A percentile compares a stretch with the other conserved stretches of the same genome.
These are phyloP conservation scores for Zangia roseola DNA, from an alignment of 768 basidiomycete species.

Conservation along the genomic window DNA sequence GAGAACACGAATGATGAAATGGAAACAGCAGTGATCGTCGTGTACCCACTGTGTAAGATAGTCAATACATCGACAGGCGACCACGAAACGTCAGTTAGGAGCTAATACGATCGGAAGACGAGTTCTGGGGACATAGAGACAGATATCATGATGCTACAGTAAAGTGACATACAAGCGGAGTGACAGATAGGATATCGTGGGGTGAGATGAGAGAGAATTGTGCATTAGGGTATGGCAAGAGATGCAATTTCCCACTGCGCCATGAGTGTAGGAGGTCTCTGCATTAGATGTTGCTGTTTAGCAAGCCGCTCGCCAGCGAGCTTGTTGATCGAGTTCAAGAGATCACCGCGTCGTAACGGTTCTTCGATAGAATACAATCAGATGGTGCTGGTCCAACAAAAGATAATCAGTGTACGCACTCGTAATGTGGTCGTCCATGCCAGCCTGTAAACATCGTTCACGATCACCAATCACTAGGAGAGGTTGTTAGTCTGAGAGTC, in stretches of 20 bases:
- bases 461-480: constrained; percentile 82
- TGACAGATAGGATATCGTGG: constrained; percentile 12
- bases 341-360: constrained; percentile 74
- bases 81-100: background rate
- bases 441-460: constrained; percentile 73
- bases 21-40: background rate
- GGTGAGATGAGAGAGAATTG: constrained; percentile 4
- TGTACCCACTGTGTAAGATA: background rate
- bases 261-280: constrained; percentile 34
- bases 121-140: background rate
- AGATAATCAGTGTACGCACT: constrained; percentile 46
- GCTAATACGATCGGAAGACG: constrained; percentile 8
- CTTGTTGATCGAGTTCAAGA: constrained; percentile 79
- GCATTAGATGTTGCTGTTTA: constrained; percentile 32
- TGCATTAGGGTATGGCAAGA: constrained; percentile 1
- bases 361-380: constrained; percentile 41
- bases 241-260: constrained; percentile 12
- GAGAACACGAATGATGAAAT: background rate
- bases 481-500: constrained; percentile 6
- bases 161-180: background rate
- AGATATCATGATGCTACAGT: constrained; percentile 16
- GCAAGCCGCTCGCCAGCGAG: constrained; percentile 61
- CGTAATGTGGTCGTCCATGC: constrained; percentile 82
- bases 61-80: background rate
- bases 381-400: background rate